These are phyloP conservation scores for Aspergillus sclerotiicarbonarius DNA, from an alignment of 495 filamentous ascomycete species.

Conservation along the genomic window DNA sequence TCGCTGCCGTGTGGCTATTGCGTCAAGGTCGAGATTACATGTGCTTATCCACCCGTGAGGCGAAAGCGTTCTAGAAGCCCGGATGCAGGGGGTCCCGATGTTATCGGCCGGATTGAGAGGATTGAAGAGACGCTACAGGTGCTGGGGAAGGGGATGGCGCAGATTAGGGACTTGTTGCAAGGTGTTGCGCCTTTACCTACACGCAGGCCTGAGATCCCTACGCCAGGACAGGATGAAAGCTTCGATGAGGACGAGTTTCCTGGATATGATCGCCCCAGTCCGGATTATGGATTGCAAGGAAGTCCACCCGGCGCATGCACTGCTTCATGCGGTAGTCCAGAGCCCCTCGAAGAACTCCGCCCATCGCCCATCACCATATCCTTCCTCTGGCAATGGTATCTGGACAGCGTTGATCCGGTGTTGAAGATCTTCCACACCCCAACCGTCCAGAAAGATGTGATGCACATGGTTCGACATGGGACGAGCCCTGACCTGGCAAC, in stretches of 20 bases:
- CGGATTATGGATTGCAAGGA: no score
- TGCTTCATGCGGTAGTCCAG: not conserved
- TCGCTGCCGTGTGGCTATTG: slow-evolving; percentile 50
- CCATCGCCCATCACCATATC: slow-evolving; percentile 9
- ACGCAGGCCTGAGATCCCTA: not conserved
- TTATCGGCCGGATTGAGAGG: slow-evolving; percentile 13
- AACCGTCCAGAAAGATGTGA: slow-evolving; percentile 20
- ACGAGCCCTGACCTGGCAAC: slow-evolving; percentile 21
- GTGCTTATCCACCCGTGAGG: slow-evolving; percentile 20
- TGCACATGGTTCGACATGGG: slow-evolving; percentile 7
- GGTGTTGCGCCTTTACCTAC: not conserved
- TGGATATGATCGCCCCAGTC: not conserved
- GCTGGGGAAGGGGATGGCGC: slow-evolving; percentile 10
- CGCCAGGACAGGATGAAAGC: not conserved
- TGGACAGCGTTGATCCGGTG: slow-evolving; percentile 28
- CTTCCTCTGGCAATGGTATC: slow-evolving; percentile 26
- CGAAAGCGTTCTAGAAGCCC: not conserved
- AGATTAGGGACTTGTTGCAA: slow-evolving; percentile 11
- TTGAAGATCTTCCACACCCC: slow-evolving; percentile 28
- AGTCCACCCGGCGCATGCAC: not conserved
- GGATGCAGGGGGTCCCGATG: not conserved
- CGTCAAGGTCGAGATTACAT: slow-evolving; percentile 27
- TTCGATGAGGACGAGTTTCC: not conserved
- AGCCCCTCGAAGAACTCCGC: not conserved
- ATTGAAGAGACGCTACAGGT: slow-evolving; percentile 13